A percentile compares a stretch with the other conserved stretches of the same genome.
phyloP scores from a whole-genome alignment of 257 asterid genomes.

The Paraleonurus japonicus region DNA sequence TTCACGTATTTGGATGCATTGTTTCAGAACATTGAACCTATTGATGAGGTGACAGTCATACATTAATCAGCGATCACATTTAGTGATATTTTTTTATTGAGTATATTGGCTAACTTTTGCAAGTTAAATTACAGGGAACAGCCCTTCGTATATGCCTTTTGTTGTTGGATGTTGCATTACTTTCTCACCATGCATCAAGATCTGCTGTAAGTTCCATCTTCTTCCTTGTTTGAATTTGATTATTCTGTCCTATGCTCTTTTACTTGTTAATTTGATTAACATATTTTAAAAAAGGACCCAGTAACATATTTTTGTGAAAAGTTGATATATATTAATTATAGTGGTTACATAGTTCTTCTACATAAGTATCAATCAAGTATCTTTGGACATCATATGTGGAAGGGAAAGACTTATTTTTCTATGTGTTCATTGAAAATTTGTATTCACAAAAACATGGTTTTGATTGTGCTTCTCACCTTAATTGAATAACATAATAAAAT shows the following conservation, averaged over 20 bases:
- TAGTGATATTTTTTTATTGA: conserved; percentile 7
- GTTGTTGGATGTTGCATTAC: conserved; percentile 84
- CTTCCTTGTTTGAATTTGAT: conserved; percentile 2
- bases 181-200: conserved; percentile 63
- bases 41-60: conserved; percentile 69
- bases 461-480: conserved; percentile 2
- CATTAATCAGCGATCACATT: not conserved
- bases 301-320: not conserved
- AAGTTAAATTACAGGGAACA: conserved; percentile 59
- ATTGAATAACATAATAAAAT: conserved; percentile 1
- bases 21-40: conserved; percentile 80
- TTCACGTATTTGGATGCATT: conserved; percentile 66
- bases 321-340: not conserved
- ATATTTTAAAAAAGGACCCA: not conserved
- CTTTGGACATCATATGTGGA: conserved; percentile 11
- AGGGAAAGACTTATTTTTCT: not conserved
- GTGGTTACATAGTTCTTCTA: not conserved
- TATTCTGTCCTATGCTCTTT: conserved; percentile 3
- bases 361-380: not conserved
- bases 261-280: not conserved
- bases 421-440: not conserved
- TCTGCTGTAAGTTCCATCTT: conserved; percentile 61
- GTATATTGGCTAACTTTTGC: conserved; percentile 24
- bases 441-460: conserved; percentile 2
- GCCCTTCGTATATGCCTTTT: conserved; percentile 84